Evolutionary conservation across 768 basidiomycete species (phyloP).

Genomic region (Sporobolomyces phaffii): DNA sequence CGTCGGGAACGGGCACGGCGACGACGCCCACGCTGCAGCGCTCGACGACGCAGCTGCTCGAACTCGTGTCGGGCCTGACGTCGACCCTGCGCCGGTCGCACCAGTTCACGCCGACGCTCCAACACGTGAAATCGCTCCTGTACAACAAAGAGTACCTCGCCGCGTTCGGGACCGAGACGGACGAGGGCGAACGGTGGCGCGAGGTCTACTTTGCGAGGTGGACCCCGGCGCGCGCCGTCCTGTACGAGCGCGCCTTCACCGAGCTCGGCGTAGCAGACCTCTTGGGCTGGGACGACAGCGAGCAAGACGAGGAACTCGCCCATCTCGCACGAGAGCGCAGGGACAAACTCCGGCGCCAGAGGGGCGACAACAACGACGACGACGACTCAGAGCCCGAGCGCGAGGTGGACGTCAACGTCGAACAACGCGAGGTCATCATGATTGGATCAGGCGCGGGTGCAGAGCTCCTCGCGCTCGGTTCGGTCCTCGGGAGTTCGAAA

Average conservation of each 20-base stretch:
- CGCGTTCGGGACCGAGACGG: constrained; percentile 34
- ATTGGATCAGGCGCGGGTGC: constrained; percentile 39
- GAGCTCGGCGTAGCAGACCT: neutral
- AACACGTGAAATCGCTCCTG: constrained; percentile 39
- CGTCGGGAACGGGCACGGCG: neutral
- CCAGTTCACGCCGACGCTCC: constrained; percentile 20
- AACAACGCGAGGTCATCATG: constrained; percentile 21
- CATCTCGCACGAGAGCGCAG: neutral
- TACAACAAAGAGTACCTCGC: constrained; percentile 38
- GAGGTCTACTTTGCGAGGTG: constrained; percentile 36
- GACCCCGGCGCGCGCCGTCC: constrained; percentile 35
- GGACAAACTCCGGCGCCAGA: too few species aligned
- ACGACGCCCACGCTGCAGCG: neutral
- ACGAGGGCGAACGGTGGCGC: constrained; percentile 21
- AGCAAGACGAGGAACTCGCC: neutral
- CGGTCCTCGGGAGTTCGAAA: constrained; percentile 5
- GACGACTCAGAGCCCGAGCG: neutral
- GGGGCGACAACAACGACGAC: neutral
- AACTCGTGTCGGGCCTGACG: constrained; percentile 9
- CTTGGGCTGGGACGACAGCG: constrained; percentile 7
- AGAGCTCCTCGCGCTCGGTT: constrained; percentile 39
- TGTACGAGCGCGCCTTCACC: constrained; percentile 34
- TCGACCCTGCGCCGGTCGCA: constrained; percentile 8
- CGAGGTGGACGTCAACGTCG: neutral
- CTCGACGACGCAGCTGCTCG: constrained; percentile 18